A percentile compares a stretch with the other conserved stretches of the same genome.
Evolutionary conservation across 176 grass and related monocot species (phyloP).

Genomic region (Triticum dicoccoides): DNA sequence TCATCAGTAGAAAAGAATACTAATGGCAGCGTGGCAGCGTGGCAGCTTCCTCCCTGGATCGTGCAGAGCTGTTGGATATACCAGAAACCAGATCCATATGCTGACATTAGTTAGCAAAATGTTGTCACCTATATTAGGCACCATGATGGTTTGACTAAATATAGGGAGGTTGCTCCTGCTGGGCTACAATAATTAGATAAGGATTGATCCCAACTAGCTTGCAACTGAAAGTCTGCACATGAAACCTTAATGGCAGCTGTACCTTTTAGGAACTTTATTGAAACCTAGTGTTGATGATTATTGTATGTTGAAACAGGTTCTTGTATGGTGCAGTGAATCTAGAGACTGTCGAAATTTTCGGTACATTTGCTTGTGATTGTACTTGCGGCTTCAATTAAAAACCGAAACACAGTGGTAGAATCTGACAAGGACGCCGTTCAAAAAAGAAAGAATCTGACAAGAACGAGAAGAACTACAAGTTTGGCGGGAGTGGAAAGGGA

Average conservation of each 20-base stretch:
- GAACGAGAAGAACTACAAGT: no score
- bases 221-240: not conserved
- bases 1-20: conserved; percentile 33
- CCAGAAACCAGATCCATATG: no score
- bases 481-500: no score
- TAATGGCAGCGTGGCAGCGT: conserved; percentile 39
- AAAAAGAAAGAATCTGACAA: no score
- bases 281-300: not conserved
- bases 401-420: no score
- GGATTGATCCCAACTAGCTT: not conserved
- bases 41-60: conserved; percentile 49
- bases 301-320: not conserved
- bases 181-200: not conserved
- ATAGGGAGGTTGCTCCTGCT: not conserved
- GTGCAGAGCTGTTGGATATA: conserved; percentile 27
- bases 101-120: no score
- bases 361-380: not conserved
- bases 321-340: not conserved
- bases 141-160: no score
- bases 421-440: no score
- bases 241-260: not conserved
- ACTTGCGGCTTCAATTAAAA: no score
- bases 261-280: not conserved
- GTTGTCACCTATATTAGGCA: no score
- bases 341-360: not conserved